Base-by-base conservation (phyloP, 2,329 filamentous ascomycete genomes). In the Beauveria sp. region DNA sequence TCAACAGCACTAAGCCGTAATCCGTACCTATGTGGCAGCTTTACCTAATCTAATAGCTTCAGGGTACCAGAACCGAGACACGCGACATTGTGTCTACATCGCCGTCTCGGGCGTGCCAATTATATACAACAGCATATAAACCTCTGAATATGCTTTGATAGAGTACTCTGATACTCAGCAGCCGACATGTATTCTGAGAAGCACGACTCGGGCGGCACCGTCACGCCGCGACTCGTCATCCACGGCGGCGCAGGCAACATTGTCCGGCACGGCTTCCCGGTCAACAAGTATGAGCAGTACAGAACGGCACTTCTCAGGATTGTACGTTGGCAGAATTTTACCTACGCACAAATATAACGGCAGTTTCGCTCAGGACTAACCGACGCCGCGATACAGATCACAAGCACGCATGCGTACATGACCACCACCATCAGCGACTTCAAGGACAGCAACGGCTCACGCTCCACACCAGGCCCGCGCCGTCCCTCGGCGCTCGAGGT, bases 211-310 rank as follows among this genome's bases (percentile, higher is more conserved):
- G 40, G 42, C 18, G 57, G 65, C 24, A 70, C 64, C 53, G 63
- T 79, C 40, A 75, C 77, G 67, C 86, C 87, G 3, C 80, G 85
- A 10, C 71, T 90, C 38, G 87, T 90, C 69, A 84, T 90, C 68
- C 87, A 62, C 68, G 89, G 88, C 69, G 88, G 88, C 40, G 88
- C 89, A 2, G 88, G 88, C 53, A 87, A 88, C 69, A 86, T 91
- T 66, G 79, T 79, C 28, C 86, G 82, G 3, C 72, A 78, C 8
- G 84, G 79, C 62, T 79, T 89, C 46, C 78, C 85, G 4, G 81
- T 81, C 0, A 76, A 81, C 20, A 78, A 82, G 63, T 88, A 87
- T 68, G 69, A 73, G 14, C 73, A 78, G 58, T 89, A 88, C 73
- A 82, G 85, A 58, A 67, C 75, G 28, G 82, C 87, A 0, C 80